These are phyloP conservation scores for Dictyostelium purpureum DNA, from an alignment of 78 protist species.

Conservation along the genomic window DNA sequence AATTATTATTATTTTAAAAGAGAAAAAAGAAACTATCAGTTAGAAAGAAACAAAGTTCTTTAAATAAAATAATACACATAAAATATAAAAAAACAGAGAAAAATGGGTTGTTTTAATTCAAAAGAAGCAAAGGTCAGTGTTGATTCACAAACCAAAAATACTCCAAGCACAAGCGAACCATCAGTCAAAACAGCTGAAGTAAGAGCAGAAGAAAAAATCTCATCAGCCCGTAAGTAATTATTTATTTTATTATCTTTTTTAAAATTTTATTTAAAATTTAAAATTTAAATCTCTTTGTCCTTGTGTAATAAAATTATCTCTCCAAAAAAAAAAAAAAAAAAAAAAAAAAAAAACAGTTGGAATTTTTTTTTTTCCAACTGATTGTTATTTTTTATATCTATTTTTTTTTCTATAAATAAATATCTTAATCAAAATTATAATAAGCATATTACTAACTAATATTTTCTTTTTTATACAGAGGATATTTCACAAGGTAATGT, in stretches of 20 bases:
- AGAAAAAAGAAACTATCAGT: neutral
- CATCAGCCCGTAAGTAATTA: slow-evolving; percentile 35
- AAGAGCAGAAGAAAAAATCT: slow-evolving; percentile 55
- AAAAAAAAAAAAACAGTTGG: neutral
- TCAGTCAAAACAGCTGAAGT: slow-evolving; percentile 42
- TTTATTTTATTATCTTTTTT: neutral
- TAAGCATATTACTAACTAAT: neutral
- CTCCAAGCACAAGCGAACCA: neutral
- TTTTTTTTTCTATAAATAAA: neutral
- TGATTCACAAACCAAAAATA: neutral
- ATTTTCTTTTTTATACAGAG: slow-evolving; percentile 1
- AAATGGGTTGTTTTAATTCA: slow-evolving; percentile 32
- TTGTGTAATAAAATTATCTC: too few species aligned
- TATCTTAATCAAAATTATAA: neutral
- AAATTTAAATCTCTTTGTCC: too few species aligned
- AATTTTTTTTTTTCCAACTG: neutral
- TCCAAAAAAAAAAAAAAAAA: too few species aligned
- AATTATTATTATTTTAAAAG: neutral
- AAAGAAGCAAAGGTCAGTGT: neutral
- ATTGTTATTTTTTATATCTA: neutral
- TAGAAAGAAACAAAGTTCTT: neutral
- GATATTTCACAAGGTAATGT: slow-evolving; percentile 73
- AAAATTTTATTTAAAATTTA: too few species aligned
- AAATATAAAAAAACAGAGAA: neutral
- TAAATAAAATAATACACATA: neutral